Evolutionary conservation across 2,329 filamentous ascomycete genomes (phyloP), one percentile per base, ranked within the genome.

Genomic region (Phyllosticta citrichinensis): DNA sequence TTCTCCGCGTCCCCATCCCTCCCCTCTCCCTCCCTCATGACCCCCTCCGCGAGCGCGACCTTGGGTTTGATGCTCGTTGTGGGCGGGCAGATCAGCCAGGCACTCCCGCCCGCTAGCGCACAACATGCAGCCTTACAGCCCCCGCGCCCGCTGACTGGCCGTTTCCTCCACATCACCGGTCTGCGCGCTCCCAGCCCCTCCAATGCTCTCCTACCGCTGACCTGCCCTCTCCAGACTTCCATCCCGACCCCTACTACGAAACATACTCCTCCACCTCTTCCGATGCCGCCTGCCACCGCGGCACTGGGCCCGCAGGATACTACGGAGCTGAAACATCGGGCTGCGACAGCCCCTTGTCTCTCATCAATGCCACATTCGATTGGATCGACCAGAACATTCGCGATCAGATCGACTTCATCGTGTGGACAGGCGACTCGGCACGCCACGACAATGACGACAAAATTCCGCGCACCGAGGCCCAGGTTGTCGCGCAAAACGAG

Each of bases 361-460:
- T 99, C 19, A 79, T 96, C 63, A 89, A 97, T 73, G 88, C 89
- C 67, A 97, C 93, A 0, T 90, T 97, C 70, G 81, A 86, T 68
- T 99, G 93, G 93, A 87, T 99, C 57, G 80, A 84, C 53, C 81
- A 85, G 52, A 87, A 96, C 68, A 70, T 96, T 62, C 87, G 83
- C 70, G 87, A 92, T 70, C 76, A 86, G 3, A 82, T 97, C 65
- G 91, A 97, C 73, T 97, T 97, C 71, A 86, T 96, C 56, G 79
- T 96, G 56, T 96, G 91, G 91, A 96, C 92, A 1, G 91, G 91
- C 65, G 91, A 97, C 73, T 93, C 88, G 33, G 90, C 89, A 20
- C 84, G 91, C 65, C 91, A 97, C 74, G 92, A 96, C 74, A 93
- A 87, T 72, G 91, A 96, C 71, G 88, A 93, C 71, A 75, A 82